Base-by-base conservation (phyloP, 2,329 filamentous ascomycete genomes). In the Colletotrichum orbiculare region DNA sequence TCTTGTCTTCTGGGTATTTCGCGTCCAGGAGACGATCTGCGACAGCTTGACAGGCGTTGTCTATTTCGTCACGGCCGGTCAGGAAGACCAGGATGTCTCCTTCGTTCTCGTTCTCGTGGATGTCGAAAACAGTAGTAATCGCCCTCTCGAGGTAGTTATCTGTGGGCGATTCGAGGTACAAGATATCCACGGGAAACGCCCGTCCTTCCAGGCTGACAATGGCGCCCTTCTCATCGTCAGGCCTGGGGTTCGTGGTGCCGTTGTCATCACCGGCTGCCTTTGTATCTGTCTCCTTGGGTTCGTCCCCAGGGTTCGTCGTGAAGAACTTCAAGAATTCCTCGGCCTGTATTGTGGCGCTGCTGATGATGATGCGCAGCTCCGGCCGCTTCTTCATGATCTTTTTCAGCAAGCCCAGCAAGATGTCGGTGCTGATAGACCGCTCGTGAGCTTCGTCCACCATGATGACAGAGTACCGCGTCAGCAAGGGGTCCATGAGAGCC, bases 401-500 rank as follows among this genome's bases (percentile, higher is more conserved):
- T 76, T 97, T 97, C 43, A 99, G 78, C 12, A 98, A 81, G 0
- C 96, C 95, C 4, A 99, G 85, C 8, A 98, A 83, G 11, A 99
- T 87, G 73, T 99, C 96, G 1, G 94, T 97, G 75, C 93, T 96
- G 64, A 98, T 86, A 53, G 94, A 97, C 58, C 96, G 86, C 78
- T 98, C 95, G 74, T 99, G 96, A 7, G 95, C 96, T 78, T 98
- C 95, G 74, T 99, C 96, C 8, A 99, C 91, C 93, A 99, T 97
- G 71, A 99, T 93, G 48, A 97, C 91, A 0, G 94, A 96, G 75
- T 99, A 99, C 10, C 93, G 87, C 17, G 92, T 96, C 41, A 99
- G 80, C 4, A 98, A 80, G 11, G 96, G 96, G 76, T 99, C 96
- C 4, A 97, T 92, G 5, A 99, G 85, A 35, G 95, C 96, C 78